Percentiles rank a stretch among this genome's conserved stretches.
phyloP scores from a whole-genome alignment of 2,329 filamentous ascomycete species.

The Pyrenophora tritici-repentis region DNA sequence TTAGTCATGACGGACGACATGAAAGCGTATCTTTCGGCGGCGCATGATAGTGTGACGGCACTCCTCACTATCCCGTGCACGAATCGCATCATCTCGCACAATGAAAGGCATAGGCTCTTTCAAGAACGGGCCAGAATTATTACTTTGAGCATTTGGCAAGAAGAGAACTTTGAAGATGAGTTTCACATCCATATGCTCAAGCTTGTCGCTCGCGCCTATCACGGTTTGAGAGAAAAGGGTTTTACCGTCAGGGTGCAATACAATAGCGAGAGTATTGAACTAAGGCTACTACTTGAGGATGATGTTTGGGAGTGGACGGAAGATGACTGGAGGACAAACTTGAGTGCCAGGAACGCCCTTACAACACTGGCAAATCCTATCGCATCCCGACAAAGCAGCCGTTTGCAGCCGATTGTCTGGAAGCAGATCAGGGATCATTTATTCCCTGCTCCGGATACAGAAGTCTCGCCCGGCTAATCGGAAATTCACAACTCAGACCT shows the following conservation, averaged over 20 bases:
- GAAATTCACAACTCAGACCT: too few relatives aligned
- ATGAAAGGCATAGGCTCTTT: neutral
- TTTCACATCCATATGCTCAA: neutral
- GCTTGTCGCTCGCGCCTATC: constrained; percentile 6
- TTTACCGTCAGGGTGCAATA: constrained; percentile 11
- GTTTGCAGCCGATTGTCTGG: neutral
- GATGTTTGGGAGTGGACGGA: constrained; percentile 10
- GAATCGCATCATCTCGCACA: constrained; percentile 1
- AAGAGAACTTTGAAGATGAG: neutral
- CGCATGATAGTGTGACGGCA: neutral
- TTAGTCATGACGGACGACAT: neutral
- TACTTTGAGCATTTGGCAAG: constrained; percentile 6
- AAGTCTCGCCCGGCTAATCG: neutral
- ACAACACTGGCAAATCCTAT: too few relatives aligned
- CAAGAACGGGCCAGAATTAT: neutral
- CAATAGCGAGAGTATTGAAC: constrained; percentile 2
- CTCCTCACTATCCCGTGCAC: constrained; percentile 1
- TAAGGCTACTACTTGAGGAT: constrained; percentile 6
- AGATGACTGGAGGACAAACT: constrained; percentile 5
- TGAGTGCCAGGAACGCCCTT: constrained; percentile 1
- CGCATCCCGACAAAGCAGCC: neutral
- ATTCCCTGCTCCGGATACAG: neutral
- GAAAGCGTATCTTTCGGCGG: neutral
- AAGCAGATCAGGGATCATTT: constrained; percentile 1
- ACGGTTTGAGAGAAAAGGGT: constrained; percentile 3